Percentiles rank a stretch among this genome's conserved stretches.
These are phyloP conservation scores for Hippophae tibetana DNA, from an alignment of 306 rosid species.

Conservation along the genomic window DNA sequence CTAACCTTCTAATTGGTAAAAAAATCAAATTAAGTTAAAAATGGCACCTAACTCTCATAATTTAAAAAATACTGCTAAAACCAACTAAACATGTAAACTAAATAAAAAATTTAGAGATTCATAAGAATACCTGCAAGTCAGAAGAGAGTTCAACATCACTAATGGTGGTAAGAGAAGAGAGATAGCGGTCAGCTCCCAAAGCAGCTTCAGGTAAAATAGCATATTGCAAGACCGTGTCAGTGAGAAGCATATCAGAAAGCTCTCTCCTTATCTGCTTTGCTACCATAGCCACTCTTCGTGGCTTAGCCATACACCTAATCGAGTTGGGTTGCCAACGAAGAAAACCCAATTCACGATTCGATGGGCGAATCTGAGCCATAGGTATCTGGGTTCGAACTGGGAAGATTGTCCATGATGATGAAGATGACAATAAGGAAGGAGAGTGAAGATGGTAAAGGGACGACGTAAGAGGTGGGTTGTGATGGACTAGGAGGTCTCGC, in stretches of 20 bases:
- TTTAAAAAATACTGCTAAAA: no score
- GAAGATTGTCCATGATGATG: conserved; percentile 15
- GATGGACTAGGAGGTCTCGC: conserved; percentile 33
- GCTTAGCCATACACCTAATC: conserved; percentile 77
- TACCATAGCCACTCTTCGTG: conserved; percentile 88
- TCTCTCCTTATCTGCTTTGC: conserved; percentile 84
- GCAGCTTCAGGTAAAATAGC: conserved; percentile 87
- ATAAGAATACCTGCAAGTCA: conserved; percentile 64
- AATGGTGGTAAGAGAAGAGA: conserved; percentile 82
- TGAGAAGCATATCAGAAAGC: conserved; percentile 79
- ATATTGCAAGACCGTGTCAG: conserved; percentile 63
- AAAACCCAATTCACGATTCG: conserved; percentile 9
- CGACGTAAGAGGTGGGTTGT: conserved; percentile 22
- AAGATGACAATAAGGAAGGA: not conserved
- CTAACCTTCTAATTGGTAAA: no score
- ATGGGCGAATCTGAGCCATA: conserved; percentile 21
- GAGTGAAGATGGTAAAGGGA: not conserved
- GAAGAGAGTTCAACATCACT: conserved; percentile 76
- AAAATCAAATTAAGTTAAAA: no score
- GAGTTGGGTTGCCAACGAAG: conserved; percentile 11
- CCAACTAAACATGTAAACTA: no score
- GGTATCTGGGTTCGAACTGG: conserved; percentile 16
- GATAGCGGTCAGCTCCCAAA: conserved; percentile 76
- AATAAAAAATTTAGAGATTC: no score
- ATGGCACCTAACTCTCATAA: no score